Evolutionary conservation across 192 early-diverging fungal genomes (phyloP).

Genomic region (Coemansia biformis): DNA sequence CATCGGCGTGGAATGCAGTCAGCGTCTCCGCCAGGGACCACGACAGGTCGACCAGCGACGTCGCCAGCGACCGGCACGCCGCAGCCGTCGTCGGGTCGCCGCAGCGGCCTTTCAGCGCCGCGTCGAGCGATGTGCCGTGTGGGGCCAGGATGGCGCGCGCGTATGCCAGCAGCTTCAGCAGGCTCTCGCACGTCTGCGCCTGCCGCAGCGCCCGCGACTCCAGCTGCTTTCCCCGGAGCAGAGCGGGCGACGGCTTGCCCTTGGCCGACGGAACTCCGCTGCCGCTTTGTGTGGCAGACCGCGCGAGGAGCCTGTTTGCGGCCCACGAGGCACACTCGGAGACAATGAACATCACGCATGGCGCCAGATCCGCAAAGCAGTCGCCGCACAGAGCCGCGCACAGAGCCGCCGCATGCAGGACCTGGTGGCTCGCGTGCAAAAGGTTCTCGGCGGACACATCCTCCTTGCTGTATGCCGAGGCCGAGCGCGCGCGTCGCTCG

Average conservation of each 20-base stretch:
- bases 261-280: not conserved
- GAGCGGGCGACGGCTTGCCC: not conserved
- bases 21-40: constrained; percentile 37
- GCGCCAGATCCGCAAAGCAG: constrained; percentile 16
- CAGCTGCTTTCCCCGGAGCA: constrained; percentile 20
- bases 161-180: constrained; percentile 29
- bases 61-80: constrained; percentile 23
- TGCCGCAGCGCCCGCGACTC: constrained; percentile 36
- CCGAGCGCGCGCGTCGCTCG: constrained; percentile 35
- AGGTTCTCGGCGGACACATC: constrained; percentile 22
- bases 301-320: constrained; percentile 13
- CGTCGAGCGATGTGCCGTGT: constrained; percentile 6
- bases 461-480: constrained; percentile 27
- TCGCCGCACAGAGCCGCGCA: constrained; percentile 29
- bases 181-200: constrained; percentile 24
- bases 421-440: constrained; percentile 23
- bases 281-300: not conserved
- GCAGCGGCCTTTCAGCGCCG: not conserved
- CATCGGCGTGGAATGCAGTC: constrained; percentile 21
- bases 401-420: constrained; percentile 20
- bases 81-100: not conserved
- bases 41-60: constrained; percentile 40
- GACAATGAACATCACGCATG: constrained; percentile 33
- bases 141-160: constrained; percentile 11
- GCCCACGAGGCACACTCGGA: constrained; percentile 32